Conservation (phyloP, 2,329 filamentous ascomycete genomes). For the Apiospora malaysiana region DNA sequence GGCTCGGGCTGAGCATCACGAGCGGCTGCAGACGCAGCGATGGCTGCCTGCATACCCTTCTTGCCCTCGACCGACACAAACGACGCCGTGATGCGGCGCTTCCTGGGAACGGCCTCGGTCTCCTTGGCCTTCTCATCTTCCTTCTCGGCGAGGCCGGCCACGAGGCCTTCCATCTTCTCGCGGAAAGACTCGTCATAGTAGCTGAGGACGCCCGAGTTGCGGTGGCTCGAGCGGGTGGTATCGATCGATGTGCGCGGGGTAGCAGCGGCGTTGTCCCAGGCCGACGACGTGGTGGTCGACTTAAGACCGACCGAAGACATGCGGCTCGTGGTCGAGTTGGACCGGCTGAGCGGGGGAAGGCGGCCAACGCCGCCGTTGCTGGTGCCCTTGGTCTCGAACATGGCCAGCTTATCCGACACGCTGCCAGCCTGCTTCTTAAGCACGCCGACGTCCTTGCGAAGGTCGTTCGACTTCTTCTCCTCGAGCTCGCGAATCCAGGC, state of each 20-base stretch:
- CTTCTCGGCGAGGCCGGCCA: slow-evolving; percentile 16
- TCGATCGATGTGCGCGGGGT: slow-evolving; percentile 28
- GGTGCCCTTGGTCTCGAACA: slow-evolving; percentile 26
- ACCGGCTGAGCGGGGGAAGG: slow-evolving; percentile 24
- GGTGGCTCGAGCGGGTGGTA: slow-evolving; percentile 27
- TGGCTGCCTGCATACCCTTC: background rate
- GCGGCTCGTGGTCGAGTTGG: slow-evolving; percentile 29
- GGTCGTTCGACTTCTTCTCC: slow-evolving; percentile 27
- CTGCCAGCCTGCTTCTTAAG: slow-evolving; percentile 27
- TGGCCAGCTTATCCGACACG: slow-evolving; percentile 27
- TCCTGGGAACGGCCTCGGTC: background rate
- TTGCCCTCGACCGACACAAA: slow-evolving; percentile 24
- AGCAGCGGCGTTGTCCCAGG: slow-evolving; percentile 21
- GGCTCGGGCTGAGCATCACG: background rate
- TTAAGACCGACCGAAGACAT: slow-evolving; percentile 27
- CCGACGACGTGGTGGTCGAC: slow-evolving; percentile 22
- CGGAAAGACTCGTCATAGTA: slow-evolving; percentile 30
- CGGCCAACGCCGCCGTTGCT: background rate
- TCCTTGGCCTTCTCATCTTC: slow-evolving; percentile 22
- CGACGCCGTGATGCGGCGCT: slow-evolving; percentile 24
- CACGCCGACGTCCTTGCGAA: slow-evolving; percentile 22
- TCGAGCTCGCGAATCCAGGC: slow-evolving; percentile 30
- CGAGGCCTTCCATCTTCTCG: slow-evolving; percentile 28
- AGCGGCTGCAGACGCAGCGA: background rate
- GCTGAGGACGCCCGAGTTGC: slow-evolving; percentile 27